Conservation (phyloP, 257 asterid species). For the Penstemon barbatus region DNA sequence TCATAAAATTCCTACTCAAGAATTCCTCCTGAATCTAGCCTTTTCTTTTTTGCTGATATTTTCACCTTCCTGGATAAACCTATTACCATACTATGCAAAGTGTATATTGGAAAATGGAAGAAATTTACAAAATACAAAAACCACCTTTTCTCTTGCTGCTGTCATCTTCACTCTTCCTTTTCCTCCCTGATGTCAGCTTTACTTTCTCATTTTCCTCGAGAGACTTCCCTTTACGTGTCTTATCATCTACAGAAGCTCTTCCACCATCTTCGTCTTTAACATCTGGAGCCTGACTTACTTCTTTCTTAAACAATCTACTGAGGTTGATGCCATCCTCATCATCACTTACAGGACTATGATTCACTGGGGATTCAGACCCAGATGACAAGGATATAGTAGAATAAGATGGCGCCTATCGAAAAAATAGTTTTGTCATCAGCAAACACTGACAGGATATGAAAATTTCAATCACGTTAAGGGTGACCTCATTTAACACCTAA, state of each 20-base stretch:
- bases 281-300: conserved; percentile 21
- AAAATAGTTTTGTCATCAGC: background rate
- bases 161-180: conserved; percentile 42
- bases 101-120: background rate
- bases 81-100: background rate
- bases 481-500: background rate
- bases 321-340: conserved; percentile 60
- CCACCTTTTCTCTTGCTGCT: conserved; percentile 40
- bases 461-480: background rate
- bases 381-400: conserved; percentile 53
- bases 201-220: conserved; percentile 33
- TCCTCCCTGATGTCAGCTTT: conserved; percentile 37
- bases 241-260: conserved; percentile 23
- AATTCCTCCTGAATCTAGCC: conserved; percentile 6
- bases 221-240: conserved; percentile 41
- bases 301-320: conserved; percentile 50
- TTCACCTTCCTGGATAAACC: conserved; percentile 6
- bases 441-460: background rate
- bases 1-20: background rate
- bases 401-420: conserved; percentile 45
- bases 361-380: conserved; percentile 49
- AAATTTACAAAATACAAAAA: background rate
- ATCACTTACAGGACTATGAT: conserved; percentile 38
- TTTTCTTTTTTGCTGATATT: background rate
- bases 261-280: conserved; percentile 30